Conservation (phyloP, 2,329 filamentous ascomycete species). For the Trichoderma cornu-damae region DNA sequence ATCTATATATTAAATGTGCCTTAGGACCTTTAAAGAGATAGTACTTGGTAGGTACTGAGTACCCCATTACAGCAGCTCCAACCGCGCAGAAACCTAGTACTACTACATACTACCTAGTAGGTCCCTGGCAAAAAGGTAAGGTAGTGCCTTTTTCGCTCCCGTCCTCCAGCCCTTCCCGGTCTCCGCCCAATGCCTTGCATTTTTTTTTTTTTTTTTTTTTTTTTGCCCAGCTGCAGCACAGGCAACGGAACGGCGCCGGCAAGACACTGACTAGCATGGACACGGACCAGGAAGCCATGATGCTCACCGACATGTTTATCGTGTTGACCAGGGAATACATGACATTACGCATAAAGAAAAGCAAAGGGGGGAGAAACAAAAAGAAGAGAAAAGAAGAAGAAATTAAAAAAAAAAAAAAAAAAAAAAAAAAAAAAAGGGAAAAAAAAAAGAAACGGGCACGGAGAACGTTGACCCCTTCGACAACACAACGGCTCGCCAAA, state of each 20-base stretch:
- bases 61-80: too few species aligned
- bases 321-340: too few species aligned
- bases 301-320: constrained; percentile 14
- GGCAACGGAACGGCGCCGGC: constrained; percentile 18
- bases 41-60: too few species aligned
- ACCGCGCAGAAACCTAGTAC: neutral
- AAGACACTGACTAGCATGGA: constrained; percentile 7
- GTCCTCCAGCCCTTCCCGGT: constrained; percentile 18
- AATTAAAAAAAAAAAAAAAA: too few species aligned
- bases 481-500: constrained; percentile 4
- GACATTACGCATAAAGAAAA: too few species aligned
- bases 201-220: too few species aligned
- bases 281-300: neutral
- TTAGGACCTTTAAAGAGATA: too few species aligned
- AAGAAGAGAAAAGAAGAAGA: too few species aligned
- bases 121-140: neutral
- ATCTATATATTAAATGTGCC: too few species aligned
- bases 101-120: too few species aligned
- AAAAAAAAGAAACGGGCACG: neutral
- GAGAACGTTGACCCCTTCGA: constrained; percentile 2
- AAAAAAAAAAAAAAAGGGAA: neutral
- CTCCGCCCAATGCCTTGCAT: constrained; percentile 22
- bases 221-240: too few species aligned
- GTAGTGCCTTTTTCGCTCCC: constrained; percentile 20
- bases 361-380: too few species aligned